Conservation (phyloP, 2,329 filamentous ascomycete species). For the Tolypocladium cylindrosporum region DNA sequence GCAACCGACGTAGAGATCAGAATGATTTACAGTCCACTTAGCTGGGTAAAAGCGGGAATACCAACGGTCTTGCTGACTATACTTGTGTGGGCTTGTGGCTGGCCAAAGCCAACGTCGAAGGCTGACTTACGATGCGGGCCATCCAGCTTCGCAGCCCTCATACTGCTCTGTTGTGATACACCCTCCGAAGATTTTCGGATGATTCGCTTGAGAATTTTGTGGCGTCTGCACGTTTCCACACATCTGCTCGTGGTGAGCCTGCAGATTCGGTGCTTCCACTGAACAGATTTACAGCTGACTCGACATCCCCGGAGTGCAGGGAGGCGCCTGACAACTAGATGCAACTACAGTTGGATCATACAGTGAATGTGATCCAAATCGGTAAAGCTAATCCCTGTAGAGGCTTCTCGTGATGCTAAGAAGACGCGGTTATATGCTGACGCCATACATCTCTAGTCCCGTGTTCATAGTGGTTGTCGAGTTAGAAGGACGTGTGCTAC, state of each 20-base stretch:
- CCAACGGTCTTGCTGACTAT: too few species aligned
- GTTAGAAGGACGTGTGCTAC: neutral
- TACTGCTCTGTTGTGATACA: neutral
- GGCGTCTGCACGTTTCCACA: slow-evolving; percentile 2
- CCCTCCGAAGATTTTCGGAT: neutral
- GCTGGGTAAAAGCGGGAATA: too few species aligned
- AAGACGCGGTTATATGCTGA: too few species aligned
- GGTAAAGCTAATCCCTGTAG: neutral
- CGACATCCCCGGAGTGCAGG: neutral
- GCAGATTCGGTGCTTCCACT: neutral
- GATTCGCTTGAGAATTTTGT: neutral
- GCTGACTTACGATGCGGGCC: too few species aligned
- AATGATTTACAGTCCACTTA: too few species aligned
- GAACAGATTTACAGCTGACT: neutral
- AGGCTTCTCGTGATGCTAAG: too few species aligned
- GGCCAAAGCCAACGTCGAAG: too few species aligned
- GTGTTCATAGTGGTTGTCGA: neutral
- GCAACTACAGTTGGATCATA: neutral
- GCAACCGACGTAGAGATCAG: too few species aligned
- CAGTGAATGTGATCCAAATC: neutral
- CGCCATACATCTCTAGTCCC: too few species aligned
- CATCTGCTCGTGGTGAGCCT: neutral
- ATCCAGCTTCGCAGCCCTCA: neutral
- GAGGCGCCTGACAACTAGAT: neutral
- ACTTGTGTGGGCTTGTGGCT: too few species aligned